Evolutionary conservation across 2,329 filamentous ascomycete genomes (phyloP).

Genomic region (Cytospora piceicola): DNA sequence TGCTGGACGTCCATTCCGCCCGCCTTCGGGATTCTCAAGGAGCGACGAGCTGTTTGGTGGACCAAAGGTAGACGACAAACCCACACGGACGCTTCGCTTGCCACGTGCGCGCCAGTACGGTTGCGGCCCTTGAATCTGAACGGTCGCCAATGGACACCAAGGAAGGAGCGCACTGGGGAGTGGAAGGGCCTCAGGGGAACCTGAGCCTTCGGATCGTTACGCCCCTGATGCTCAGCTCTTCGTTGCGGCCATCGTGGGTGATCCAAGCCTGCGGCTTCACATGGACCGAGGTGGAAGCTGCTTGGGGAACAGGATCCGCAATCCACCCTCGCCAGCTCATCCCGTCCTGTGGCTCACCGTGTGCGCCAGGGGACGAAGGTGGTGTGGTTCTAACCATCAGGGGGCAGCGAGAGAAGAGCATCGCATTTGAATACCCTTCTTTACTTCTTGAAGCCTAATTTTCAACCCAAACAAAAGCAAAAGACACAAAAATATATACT

Average conservation of each 20-base stretch:
- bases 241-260: neutral
- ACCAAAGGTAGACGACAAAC: neutral
- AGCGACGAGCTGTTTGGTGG: neutral
- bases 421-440: slow-evolving; percentile 16
- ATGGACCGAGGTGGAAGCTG: neutral
- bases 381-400: neutral
- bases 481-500: neutral
- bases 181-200: neutral
- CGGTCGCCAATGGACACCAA: neutral
- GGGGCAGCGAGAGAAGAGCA: neutral
- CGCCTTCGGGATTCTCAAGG: neutral
- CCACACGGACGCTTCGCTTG: neutral
- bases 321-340: neutral
- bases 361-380: neutral
- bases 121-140: neutral
- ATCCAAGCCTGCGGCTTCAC: neutral
- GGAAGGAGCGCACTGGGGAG: neutral
- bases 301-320: neutral
- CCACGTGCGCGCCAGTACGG: neutral
- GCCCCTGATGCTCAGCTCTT: neutral
- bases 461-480: neutral
- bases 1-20: neutral
- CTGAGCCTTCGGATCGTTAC: neutral
- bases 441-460: slow-evolving; percentile 21
- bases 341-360: neutral